phyloP scores from a whole-genome alignment of 495 filamentous ascomycete species.

The Barbatosphaeria neglecta region DNA sequence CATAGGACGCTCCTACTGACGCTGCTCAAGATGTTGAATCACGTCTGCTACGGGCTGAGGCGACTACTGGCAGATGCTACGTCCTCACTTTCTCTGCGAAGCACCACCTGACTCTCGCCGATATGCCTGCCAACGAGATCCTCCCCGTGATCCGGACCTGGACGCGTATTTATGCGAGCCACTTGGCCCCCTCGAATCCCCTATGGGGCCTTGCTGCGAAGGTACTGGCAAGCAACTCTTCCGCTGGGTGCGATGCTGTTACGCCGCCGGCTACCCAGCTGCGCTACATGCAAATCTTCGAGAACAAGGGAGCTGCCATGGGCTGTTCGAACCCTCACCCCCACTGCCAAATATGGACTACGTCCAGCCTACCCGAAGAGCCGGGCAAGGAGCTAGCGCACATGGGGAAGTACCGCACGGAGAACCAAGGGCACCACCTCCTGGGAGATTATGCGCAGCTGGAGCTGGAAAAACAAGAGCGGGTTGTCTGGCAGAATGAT shows the following conservation, averaged over 20 bases:
- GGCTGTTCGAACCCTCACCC: constrained; percentile 98
- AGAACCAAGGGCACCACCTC: constrained; percentile 60
- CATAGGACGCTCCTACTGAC: not conserved
- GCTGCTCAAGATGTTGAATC: constrained; percentile 52
- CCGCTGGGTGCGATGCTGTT: constrained; percentile 22
- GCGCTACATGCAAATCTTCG: constrained; percentile 97
- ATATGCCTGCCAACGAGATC: constrained; percentile 59
- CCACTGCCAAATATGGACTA: constrained; percentile 94
- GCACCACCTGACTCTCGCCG: constrained; percentile 86
- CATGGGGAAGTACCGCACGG: constrained; percentile 59
- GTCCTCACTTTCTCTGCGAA: constrained; percentile 85
- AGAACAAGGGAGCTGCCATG: constrained; percentile 98
- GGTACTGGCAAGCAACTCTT: constrained; percentile 25
- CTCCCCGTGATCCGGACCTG: constrained; percentile 70
- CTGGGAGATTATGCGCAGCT: constrained; percentile 78
- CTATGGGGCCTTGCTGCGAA: constrained; percentile 34
- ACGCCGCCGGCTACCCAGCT: constrained; percentile 63
- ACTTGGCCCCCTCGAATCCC: constrained; percentile 62
- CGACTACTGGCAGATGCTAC: constrained; percentile 93
- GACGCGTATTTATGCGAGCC: constrained; percentile 75
- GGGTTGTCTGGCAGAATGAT: constrained; percentile 77
- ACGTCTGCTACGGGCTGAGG: constrained; percentile 71
- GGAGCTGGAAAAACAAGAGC: constrained; percentile 69
- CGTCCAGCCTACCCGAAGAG: constrained; percentile 79
- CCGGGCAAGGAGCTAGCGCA: constrained; percentile 65